phyloP scores from a whole-genome alignment of 2,329 filamentous ascomycete species.

The Sporothrix variecibatus region DNA sequence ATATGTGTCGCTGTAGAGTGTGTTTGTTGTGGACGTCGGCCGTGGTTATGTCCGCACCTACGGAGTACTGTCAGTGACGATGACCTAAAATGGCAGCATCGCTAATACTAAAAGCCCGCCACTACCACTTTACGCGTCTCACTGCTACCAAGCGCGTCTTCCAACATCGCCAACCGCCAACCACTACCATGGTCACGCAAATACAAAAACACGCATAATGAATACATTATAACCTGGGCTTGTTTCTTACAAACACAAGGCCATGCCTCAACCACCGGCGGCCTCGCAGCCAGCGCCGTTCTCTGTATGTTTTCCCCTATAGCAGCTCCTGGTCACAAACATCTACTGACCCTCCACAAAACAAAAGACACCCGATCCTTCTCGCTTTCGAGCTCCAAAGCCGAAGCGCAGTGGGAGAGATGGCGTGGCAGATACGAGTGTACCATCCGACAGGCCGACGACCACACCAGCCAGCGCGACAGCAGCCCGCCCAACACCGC shows the following conservation, averaged over 20 bases:
- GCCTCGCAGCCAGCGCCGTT: slow-evolving; percentile 19
- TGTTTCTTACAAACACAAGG: background rate
- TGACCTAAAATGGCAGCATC: slow-evolving; percentile 1
- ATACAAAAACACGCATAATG: background rate
- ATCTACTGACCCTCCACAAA: background rate
- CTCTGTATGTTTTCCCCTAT: background rate
- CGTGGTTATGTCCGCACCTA: no score
- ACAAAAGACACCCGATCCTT: slow-evolving; percentile 17
- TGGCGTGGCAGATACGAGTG: background rate
- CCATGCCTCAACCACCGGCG: slow-evolving; percentile 15
- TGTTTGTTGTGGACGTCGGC: no score
- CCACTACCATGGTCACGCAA: background rate
- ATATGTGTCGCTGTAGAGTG: background rate
- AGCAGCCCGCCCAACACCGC: slow-evolving; percentile 25
- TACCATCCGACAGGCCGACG: background rate
- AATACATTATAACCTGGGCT: background rate
- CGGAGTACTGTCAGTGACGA: background rate
- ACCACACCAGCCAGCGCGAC: background rate
- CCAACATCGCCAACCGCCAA: background rate
- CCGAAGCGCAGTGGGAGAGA: background rate
- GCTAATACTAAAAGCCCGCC: background rate
- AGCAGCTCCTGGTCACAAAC: background rate
- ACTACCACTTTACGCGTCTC: slow-evolving; percentile 2
- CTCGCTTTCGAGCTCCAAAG: slow-evolving; percentile 19
- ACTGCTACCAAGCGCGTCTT: background rate